phyloP scores from a whole-genome alignment of 2,329 filamentous ascomycete genomes.

The Cadophora sp. region DNA sequence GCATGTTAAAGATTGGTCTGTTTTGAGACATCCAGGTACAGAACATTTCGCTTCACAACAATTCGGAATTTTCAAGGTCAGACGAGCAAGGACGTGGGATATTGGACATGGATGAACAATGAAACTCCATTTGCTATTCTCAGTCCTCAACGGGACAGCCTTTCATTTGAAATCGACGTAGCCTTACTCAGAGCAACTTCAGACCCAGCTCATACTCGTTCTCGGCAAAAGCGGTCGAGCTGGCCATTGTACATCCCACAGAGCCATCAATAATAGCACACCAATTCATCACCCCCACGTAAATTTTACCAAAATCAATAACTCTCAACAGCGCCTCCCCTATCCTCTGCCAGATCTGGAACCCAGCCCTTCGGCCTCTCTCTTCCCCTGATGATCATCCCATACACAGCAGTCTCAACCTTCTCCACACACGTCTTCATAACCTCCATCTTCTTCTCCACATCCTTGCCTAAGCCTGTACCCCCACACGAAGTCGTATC shows the following conservation, averaged over 20 bases:
- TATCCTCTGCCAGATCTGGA: slow-evolving; percentile 66
- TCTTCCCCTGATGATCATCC: slow-evolving; percentile 82
- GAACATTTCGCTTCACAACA: not conserved
- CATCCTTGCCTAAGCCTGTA: slow-evolving; percentile 64
- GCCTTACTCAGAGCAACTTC: not conserved
- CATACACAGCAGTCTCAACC: slow-evolving; percentile 90
- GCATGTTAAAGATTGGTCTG: not conserved
- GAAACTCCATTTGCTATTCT: not conserved
- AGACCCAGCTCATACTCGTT: not conserved
- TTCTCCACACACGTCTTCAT: slow-evolving; percentile 92
- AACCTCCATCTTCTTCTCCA: slow-evolving; percentile 81
- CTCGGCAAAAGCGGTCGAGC: not conserved
- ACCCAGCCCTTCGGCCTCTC: slow-evolving; percentile 93
- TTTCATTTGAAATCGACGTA: not conserved
- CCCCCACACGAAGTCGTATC: slow-evolving; percentile 57
- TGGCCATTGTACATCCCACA: not conserved
- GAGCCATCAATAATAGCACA: not conserved
- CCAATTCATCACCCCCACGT: not conserved
- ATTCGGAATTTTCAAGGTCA: not conserved
- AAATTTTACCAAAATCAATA: slow-evolving; percentile 33
- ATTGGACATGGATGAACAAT: not conserved
- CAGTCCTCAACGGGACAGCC: not conserved
- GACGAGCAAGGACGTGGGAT: not conserved
- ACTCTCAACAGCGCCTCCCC: slow-evolving; percentile 38
- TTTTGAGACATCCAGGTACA: not conserved